Base-by-base conservation (phyloP, 805 yeast genomes). In the Phaffomyces opuntiae region DNA sequence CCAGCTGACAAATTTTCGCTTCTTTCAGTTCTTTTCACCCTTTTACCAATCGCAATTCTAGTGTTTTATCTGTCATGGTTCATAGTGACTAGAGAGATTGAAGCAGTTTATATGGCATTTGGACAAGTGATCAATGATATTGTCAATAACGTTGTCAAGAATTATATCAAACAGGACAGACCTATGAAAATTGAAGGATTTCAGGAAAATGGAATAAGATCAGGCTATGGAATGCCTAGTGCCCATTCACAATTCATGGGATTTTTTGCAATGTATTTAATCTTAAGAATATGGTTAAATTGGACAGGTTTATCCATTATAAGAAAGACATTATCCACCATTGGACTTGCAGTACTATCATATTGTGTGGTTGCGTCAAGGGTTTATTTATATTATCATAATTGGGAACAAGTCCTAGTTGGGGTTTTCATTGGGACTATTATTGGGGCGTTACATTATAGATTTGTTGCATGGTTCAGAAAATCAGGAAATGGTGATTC, bases 221-320 rank as follows among this genome's bases (percentile, higher is more conserved):
- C 84, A 51, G 81, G 84, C 1, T 89, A 83, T 61, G 99, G 99
- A 0, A 91, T 91, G 97, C 99, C 99, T 0, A 81, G 90, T 44
- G 96, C 99, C 1, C 99, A 91, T 64, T 80, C 96, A 0, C 99
- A 91, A 66, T 93, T 90, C 63, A 85, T 91, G 89, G 95, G 96
- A 2, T 93, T 80, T 60, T 80, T 84, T 51, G 74, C 78, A n/a
- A 68, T 74, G 8, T 85, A 81, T 59, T 67, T 73, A 49, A 54
- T 71, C 3, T 69, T 84, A 47, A 66, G 69, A 43, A 35, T 74
- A 47, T 45, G 64, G 62, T 53, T 61, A 51, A 66, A 73, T 58
- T 66, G 78, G 78, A 62, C 66, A 50, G 59, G 64, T 39, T 52
- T 76, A 40, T 47, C 57, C 5, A 21, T 19, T 3, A 1, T 25